Conservation (phyloP, 202 grass and related monocot species). For the Musa balbisiana region DNA sequence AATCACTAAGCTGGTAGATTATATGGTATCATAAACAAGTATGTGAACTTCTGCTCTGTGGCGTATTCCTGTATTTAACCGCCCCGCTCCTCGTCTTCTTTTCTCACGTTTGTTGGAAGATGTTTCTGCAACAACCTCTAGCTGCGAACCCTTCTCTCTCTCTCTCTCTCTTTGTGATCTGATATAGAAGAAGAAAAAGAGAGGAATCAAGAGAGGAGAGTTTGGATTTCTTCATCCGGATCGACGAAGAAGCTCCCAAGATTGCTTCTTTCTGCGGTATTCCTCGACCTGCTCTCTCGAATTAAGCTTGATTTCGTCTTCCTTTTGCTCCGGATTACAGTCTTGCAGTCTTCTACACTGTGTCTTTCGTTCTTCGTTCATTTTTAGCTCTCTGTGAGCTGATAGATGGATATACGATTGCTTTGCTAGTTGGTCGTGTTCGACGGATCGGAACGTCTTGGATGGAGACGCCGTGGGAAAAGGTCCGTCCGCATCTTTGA, state of each 20-base stretch:
- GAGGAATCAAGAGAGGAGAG: not conserved
- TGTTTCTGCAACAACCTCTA: too few relatives aligned
- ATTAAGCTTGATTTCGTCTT: not conserved
- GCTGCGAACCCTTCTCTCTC: not conserved
- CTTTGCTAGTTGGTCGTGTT: not conserved
- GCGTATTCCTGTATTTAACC: too few relatives aligned
- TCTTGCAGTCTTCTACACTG: not conserved
- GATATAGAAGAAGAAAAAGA: not conserved
- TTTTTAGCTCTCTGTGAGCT: not conserved
- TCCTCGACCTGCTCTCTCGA: not conserved
- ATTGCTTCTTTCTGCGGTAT: conserved; percentile 15
- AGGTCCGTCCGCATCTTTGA: not conserved
- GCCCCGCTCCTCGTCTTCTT: too few relatives aligned
- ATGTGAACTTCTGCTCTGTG: too few relatives aligned
- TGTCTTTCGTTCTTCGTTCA: not conserved
- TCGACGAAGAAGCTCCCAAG: not conserved
- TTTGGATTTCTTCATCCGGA: not conserved
- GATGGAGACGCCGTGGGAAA: not conserved
- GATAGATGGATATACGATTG: not conserved
- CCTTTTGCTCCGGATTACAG: not conserved
- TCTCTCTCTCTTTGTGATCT: too few relatives aligned
- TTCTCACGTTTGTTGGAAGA: too few relatives aligned
- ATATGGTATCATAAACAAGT: too few relatives aligned
- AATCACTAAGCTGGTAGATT: too few relatives aligned
- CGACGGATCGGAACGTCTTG: not conserved